Percentiles rank a stretch among this genome's conserved stretches.
phyloP scores from a whole-genome alignment of 768 basidiomycete genomes.

The Russula emetica region DNA sequence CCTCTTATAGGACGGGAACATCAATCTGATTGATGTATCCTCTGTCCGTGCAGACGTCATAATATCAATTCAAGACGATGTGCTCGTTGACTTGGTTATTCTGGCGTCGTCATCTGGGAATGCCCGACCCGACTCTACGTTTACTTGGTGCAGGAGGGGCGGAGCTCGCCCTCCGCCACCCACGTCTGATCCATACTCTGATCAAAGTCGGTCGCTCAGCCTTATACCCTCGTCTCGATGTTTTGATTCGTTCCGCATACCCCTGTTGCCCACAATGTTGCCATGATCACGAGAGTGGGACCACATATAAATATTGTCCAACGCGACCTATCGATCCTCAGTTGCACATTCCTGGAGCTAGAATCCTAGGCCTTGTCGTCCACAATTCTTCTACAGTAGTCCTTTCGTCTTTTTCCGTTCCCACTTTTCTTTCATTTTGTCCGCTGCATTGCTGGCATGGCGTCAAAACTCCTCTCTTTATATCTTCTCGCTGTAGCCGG shows the following conservation, averaged over 20 bases:
- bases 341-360: constrained; percentile 9
- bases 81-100: not conserved
- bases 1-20: not conserved
- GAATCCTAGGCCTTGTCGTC: constrained; percentile 1
- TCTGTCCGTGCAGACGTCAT: not conserved
- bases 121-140: not conserved
- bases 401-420: not conserved
- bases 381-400: not conserved
- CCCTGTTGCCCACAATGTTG: constrained; percentile 1
- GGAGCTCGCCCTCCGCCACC: too few relatives aligned
- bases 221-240: not conserved
- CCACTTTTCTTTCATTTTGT: not conserved
- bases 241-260: not conserved
- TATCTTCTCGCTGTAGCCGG: constrained; percentile 13
- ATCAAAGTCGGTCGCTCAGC: not conserved
- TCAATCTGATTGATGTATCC: not conserved
- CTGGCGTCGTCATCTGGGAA: not conserved
- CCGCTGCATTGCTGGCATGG: constrained; percentile 14
- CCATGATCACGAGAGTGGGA: not conserved
- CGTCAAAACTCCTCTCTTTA: constrained; percentile 11
- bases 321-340: not conserved
- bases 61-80: not conserved
- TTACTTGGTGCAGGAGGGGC: not conserved
- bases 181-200: not conserved
- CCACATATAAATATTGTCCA: not conserved